phyloP scores from a whole-genome alignment of 225 moss, liverwort and hornwort species.

The Thuidium tamariscinum region DNA sequence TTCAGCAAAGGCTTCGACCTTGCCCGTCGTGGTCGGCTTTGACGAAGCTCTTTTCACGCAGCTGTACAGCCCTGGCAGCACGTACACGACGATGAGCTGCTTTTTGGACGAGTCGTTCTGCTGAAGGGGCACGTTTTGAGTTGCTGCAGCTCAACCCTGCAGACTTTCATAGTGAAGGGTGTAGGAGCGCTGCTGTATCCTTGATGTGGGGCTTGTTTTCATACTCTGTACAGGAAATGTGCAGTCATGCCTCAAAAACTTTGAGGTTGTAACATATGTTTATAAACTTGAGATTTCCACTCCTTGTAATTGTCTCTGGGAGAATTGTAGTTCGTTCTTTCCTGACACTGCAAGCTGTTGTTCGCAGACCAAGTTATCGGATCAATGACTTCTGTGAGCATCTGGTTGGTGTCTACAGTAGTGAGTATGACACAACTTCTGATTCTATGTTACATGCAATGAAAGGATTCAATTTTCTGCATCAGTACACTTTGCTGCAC shows the following conservation, averaged over 20 bases:
- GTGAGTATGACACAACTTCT: background rate
- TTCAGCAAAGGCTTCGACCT: background rate
- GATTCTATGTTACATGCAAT: background rate
- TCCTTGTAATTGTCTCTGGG: background rate
- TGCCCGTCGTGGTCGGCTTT: constrained; percentile 3
- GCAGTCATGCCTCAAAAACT: background rate
- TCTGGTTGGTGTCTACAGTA: background rate
- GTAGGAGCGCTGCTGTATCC: background rate
- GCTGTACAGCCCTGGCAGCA: constrained; percentile 7
- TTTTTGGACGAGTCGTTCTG: constrained; percentile 32
- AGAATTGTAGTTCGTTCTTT: background rate
- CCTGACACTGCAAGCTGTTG: background rate
- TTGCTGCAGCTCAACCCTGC: background rate
- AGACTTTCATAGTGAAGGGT: constrained; percentile 5
- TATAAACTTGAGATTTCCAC: background rate
- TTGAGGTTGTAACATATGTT: constrained; percentile 23
- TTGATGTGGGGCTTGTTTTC: constrained; percentile 1
- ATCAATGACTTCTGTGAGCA: background rate
- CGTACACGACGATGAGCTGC: constrained; percentile 18
- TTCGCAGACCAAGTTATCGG: background rate
- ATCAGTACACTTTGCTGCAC: no score
- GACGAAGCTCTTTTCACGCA: constrained; percentile 25
- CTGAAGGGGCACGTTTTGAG: background rate
- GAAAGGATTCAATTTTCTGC: background rate
- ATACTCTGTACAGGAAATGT: background rate